Evolutionary conservation across 306 rosid genomes (phyloP).

Genomic region (Aeschynomene evenia): DNA sequence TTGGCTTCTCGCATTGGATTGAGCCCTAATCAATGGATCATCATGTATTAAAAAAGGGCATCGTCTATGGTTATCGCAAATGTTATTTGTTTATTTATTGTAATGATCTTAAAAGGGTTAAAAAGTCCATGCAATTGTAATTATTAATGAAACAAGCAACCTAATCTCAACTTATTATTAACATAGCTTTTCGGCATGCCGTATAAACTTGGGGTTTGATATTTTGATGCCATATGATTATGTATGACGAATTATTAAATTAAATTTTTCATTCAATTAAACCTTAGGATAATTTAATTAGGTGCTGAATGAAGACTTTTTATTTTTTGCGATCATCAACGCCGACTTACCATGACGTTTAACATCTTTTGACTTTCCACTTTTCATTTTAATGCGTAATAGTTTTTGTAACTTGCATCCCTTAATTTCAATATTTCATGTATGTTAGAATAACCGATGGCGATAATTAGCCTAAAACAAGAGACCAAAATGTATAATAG

Average conservation of each 20-base stretch:
- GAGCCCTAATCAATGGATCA: no score
- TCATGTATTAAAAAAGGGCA: not conserved
- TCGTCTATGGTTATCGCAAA: not conserved
- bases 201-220: constrained; percentile 23
- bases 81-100: not conserved
- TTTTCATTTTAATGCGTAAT: constrained; percentile 33
- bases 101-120: not conserved
- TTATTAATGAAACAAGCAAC: constrained; percentile 25
- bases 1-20: no score
- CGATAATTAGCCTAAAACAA: not conserved
- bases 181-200: constrained; percentile 19
- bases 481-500: constrained; percentile 22
- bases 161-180: constrained; percentile 10
- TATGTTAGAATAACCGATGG: constrained; percentile 23
- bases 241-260: constrained; percentile 25
- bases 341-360: constrained; percentile 34
- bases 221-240: constrained; percentile 17
- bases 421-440: no score
- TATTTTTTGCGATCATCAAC: not conserved
- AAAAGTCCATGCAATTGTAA: not conserved
- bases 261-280: not conserved
- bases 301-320: constrained; percentile 32
- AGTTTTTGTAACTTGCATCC: constrained; percentile 34
- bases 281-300: constrained; percentile 21
- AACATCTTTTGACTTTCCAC: constrained; percentile 27